Base-by-base conservation (phyloP, 176 grass and related monocot species). In the Phoenix dactylifera region DNA sequence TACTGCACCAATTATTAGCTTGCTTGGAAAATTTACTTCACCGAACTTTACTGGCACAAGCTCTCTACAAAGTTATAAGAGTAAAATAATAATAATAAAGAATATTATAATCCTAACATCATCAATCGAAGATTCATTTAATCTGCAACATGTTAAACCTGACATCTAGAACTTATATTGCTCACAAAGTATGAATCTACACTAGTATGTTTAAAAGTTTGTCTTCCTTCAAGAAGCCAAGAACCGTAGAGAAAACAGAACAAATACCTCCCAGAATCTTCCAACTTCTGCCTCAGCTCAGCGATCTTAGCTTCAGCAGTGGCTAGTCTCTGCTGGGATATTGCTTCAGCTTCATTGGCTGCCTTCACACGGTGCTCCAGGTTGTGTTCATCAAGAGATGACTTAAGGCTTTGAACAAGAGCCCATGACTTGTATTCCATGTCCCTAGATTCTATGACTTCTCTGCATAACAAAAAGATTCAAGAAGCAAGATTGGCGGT, bases 331-430 rank as follows among this genome's bases (percentile, higher is more conserved):
- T 89, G 85, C 76, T 99, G 94, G 63, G 94, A 93, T 64, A 77
- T 66, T 67, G 94, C 88, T 77, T 99, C 94, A 74, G 81, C 82
- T 93, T 99, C 88, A 81, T 86, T 99, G 55, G 85, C 94, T 59
- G 68, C 79, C 71, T 89, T 99, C 75, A 99, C 94, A 73, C 82
- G 79, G 50, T 74, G 68, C 72, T 99, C 94, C 67, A 99, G 79
- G 62, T 80, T 99, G 71, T 74, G 80, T 59, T 89, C 94, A 86
- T 89, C 82, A 64, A 93, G 88, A 74, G 82, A 93, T 55, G 51
- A 76, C 93, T 83, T 99, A 44, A 99, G 85, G 62, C 61, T 53
- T 20, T 99, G 73, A 29, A 80, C 81, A 57, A 35, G 57, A 79
- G 85, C 85, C 88, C 94, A 99, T 76, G 83, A 85, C 35, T 67